Percentiles rank a stretch among this genome's conserved stretches.
Conservation (phyloP, 768 basidiomycete species). For the Mrakia blollopis region DNA sequence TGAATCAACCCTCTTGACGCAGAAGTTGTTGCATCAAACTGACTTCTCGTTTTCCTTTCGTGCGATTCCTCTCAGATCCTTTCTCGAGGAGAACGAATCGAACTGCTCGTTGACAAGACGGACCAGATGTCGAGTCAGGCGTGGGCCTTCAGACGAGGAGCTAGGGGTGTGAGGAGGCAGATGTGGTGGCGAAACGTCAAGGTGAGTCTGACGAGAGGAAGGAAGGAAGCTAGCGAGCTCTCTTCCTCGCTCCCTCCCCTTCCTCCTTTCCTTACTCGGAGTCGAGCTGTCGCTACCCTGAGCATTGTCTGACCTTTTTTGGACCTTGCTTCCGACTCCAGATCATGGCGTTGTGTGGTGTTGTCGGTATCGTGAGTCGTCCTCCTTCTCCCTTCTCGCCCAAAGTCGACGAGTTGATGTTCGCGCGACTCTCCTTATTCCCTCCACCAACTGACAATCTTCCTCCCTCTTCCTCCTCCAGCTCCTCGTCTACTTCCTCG, state of each 20-base stretch:
- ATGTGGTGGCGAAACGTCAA: constrained; percentile 47
- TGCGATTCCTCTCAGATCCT: constrained; percentile 60
- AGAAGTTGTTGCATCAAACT: no score
- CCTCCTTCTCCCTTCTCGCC: constrained; percentile 37
- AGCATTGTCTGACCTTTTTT: not conserved
- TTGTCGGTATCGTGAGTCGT: constrained; percentile 51
- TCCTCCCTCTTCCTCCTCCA: constrained; percentile 40
- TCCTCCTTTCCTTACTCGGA: not conserved
- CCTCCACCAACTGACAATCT: constrained; percentile 40
- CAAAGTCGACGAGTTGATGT: constrained; percentile 48
- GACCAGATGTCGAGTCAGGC: constrained; percentile 92
- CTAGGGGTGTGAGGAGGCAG: constrained; percentile 64
- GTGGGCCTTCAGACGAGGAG: constrained; percentile 84
- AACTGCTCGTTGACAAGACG: constrained; percentile 93
- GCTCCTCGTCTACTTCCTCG: constrained; percentile 73
- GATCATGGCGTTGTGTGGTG: constrained; percentile 53
- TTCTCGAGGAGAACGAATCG: constrained; percentile 87
- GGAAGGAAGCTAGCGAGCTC: not conserved
- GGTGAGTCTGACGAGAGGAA: not conserved
- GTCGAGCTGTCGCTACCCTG: not conserved
- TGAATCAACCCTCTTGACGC: no score
- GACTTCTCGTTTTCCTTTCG: no score
- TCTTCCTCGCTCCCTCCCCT: not conserved
- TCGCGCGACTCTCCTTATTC: no score
- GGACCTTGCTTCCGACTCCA: constrained; percentile 9